Conservation (phyloP, 306 rosid genomes). For the Medicago arabica region DNA sequence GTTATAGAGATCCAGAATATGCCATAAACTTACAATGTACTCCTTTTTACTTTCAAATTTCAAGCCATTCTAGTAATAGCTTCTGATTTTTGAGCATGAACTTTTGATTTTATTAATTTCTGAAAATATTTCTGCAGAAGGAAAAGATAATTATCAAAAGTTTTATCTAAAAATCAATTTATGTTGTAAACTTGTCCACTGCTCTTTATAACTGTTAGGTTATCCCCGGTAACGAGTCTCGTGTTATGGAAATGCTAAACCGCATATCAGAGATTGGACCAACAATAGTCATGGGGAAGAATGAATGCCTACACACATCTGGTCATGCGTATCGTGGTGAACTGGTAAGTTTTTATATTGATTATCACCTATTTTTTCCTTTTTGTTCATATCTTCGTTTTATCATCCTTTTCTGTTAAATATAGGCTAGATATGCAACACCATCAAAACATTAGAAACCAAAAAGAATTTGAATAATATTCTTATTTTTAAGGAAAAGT, state of each 20-base stretch:
- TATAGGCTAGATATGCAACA: not conserved
- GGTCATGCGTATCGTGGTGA: constrained; percentile 98
- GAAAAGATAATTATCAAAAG: not conserved
- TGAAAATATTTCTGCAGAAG: not conserved
- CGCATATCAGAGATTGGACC: constrained; percentile 96
- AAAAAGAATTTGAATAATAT: constrained; percentile 3
- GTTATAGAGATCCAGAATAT: not conserved
- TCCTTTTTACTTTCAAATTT: constrained; percentile 29
- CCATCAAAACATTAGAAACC: constrained; percentile 16
- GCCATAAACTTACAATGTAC: not conserved
- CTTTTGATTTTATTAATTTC: not conserved
- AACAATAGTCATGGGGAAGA: constrained; percentile 87
- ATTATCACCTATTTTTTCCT: constrained; percentile 1
- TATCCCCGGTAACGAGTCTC: constrained; percentile 97
- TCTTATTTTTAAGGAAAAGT: constrained; percentile 11
- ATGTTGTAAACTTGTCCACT: constrained; percentile 27
- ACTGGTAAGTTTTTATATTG: constrained; percentile 55
- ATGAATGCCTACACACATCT: constrained; percentile 91
- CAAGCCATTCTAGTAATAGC: constrained; percentile 22
- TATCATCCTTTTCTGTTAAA: constrained; percentile 3
- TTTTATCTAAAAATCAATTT: constrained; percentile 29
- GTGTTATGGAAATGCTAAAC: constrained; percentile 94
- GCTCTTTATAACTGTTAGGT: constrained; percentile 53
- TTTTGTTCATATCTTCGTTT: not conserved
- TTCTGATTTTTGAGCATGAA: constrained; percentile 6